Evolutionary conservation across 208 protist genomes (phyloP), one percentile per base, ranked within the genome.

Genomic region (Crithidia mellificae): DNA sequence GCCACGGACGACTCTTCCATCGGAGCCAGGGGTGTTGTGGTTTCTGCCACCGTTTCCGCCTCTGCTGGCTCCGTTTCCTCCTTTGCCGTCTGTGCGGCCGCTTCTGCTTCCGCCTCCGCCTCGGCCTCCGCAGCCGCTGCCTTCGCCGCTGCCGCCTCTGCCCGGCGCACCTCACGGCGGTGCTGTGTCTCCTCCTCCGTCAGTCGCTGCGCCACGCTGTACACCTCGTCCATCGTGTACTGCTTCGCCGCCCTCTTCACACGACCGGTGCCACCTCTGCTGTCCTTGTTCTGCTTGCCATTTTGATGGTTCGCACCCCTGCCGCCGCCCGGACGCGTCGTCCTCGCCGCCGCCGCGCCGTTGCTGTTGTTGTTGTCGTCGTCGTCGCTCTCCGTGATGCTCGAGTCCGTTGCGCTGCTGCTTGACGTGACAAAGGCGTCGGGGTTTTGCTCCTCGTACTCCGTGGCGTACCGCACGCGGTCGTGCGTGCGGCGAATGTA

Each of bases 401-500:
- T 68, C 9, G 63, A 71, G 62, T 47, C 44, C 27, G 51, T 63
- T 27, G 51, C 43, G 46, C 57, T 72, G 38, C 34, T 68, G 44
- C 39, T 52, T 41, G 9, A 46, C 27, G 61, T 71, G 50, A 49
- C 64, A 53, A 55, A 72, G 47, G 38, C 68, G 52, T 50, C 43
- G n/a, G 53, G 24, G 49, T 81, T 39, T 0, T 44, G 27, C 5
- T 58, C 50, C 15, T 56, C 49, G 47, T 81, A 77, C 53, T 81
- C 70, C 8, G 70, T 36, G 29, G 74, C 79, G 61, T 79, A 81
- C 63, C 66, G 72, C 22, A 79, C 72, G 25, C 70, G 70, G 32
- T 66, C 32, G 52, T 78, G 52, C 2, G 65, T 32, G 38, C 72
- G 63, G 22, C 49, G 41, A 22, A 78, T 64, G 6, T 7, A 27